Base-by-base conservation (phyloP, 2,329 filamentous ascomycete genomes). In the Fusarium decemcellulare region DNA sequence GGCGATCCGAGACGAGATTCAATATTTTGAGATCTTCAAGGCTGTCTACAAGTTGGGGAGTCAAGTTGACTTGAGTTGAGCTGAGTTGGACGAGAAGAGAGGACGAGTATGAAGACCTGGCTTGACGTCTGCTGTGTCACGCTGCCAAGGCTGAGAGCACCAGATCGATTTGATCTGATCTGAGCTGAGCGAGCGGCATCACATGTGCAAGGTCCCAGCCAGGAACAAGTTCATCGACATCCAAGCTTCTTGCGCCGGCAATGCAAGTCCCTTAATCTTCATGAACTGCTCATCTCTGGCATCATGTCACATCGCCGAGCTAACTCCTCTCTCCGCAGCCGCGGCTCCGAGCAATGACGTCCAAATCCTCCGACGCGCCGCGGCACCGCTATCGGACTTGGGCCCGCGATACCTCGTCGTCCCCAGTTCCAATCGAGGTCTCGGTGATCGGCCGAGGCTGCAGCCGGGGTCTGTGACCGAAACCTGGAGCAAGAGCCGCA, bases 361-460 rank as follows among this genome's bases (percentile, higher is more conserved):
- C 27, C 34, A 12, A 34, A 9, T 34, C 32, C 32, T 12, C 32
- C 32, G 32, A 8, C 32, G 32, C 32, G 32, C 32, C 32, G 32
- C 32, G 42, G 39, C 40, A 56, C 52, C 40, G 52, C 52, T 27
- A 43, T 46, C 67, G 67, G 67, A 61, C 50, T 40, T 32, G 36
- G 18, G 18, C 10, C 44, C 30, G 5, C 32, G 30, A 32, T 42
- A 40, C 36, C 42, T 36, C 46, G 42, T 18, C 48, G 27, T 40
- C 18, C 23, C 43, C 15, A 11, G 30, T 15, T n/a, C 10, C 47
- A 50, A 50, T 12, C 42, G 27, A 34, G 6, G 23, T 18, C 65
- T 71, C 67, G 63, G 67, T 8, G 15, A 60, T 37, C 67, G 60
- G 52, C 67, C 67, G 67, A 71, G 67, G 55, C 54, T 55, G 32